phyloP scores from a whole-genome alignment of 768 basidiomycete genomes.

The Boletus huronensis region DNA sequence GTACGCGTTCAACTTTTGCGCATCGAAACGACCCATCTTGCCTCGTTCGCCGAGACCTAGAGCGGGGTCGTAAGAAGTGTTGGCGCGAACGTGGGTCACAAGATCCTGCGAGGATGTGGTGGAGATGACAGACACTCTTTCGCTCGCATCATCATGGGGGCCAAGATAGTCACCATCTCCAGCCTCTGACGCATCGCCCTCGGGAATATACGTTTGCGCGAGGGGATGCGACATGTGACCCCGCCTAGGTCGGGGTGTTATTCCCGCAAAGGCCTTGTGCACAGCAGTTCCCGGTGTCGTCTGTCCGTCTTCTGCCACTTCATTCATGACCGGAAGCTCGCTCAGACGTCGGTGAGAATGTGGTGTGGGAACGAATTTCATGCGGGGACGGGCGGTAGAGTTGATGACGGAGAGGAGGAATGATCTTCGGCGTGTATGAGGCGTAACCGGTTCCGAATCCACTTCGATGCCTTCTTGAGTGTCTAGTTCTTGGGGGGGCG shows the following conservation, averaged over 20 bases:
- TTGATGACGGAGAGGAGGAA: slow-evolving; percentile 84
- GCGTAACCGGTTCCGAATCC: slow-evolving; percentile 56
- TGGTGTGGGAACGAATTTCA: slow-evolving; percentile 42
- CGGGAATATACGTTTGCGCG: slow-evolving; percentile 46
- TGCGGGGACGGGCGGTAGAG: slow-evolving; percentile 71
- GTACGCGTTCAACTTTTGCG: slow-evolving; percentile 80
- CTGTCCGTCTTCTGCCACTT: slow-evolving; percentile 30
- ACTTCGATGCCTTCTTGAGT: slow-evolving; percentile 30
- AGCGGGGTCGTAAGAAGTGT: slow-evolving; percentile 85
- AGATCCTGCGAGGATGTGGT: slow-evolving; percentile 88
- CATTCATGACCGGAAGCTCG: slow-evolving; percentile 56
- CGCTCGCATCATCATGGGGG: slow-evolving; percentile 44
- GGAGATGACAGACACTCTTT: slow-evolving; percentile 70
- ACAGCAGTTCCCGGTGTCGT: slow-evolving; percentile 36
- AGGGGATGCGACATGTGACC: slow-evolving; percentile 63
- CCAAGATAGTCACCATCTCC: slow-evolving; percentile 21
- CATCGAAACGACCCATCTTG: slow-evolving; percentile 78
- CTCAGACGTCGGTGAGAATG: slow-evolving; percentile 47
- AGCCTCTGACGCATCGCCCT: slow-evolving; percentile 30
- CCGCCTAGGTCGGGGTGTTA: slow-evolving; percentile 59
- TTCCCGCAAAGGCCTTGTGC: slow-evolving; percentile 56
- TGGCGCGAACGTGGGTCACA: slow-evolving; percentile 71
- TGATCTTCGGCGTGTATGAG: slow-evolving; percentile 68
- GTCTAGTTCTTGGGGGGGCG: slow-evolving; percentile 40
- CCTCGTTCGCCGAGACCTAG: slow-evolving; percentile 68